Conservation (phyloP, 1,284 basidiomycete genomes). For the Cystobasidium sp. region DNA sequence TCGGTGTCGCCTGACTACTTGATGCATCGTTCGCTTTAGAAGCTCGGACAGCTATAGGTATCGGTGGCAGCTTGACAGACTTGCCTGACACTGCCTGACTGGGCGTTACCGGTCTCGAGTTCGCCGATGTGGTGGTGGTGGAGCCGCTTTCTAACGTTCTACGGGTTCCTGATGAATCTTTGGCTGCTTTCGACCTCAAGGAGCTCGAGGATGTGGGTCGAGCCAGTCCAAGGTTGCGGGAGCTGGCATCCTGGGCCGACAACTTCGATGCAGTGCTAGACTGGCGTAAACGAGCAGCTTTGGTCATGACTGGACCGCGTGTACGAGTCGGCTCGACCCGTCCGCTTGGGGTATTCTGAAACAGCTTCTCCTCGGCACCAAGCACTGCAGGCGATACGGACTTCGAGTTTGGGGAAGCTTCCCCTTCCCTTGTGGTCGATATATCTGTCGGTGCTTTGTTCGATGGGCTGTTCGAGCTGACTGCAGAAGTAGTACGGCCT, state of each 20-base stretch:
- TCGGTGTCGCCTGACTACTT: not conserved
- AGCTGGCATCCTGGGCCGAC: not conserved
- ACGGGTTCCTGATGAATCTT: not conserved
- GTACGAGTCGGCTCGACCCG: not conserved
- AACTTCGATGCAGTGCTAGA: constrained; percentile 40
- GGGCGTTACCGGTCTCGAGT: not conserved
- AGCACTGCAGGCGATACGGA: too few relatives aligned
- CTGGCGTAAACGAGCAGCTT: constrained; percentile 48
- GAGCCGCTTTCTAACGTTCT: not conserved
- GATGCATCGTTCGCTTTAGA: not conserved
- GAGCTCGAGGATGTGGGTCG: not conserved
- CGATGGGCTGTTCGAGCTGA: too few relatives aligned
- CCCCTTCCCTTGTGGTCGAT: too few relatives aligned
- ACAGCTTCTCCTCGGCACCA: too few relatives aligned
- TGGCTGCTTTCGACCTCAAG: not conserved
- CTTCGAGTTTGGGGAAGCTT: too few relatives aligned
- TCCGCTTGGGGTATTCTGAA: too few relatives aligned
- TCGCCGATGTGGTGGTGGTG: constrained; percentile 14
- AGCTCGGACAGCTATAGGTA: too few relatives aligned
- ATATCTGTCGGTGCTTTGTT: too few relatives aligned
- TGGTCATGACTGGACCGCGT: constrained; percentile 22
- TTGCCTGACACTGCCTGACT: too few relatives aligned
- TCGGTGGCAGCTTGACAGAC: too few relatives aligned
- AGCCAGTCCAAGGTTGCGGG: not conserved
- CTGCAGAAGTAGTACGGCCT: too few relatives aligned